phyloP scores from a whole-genome alignment of 1,284 basidiomycete genomes.

The Cutaneotrichosporon daszewskae region DNA sequence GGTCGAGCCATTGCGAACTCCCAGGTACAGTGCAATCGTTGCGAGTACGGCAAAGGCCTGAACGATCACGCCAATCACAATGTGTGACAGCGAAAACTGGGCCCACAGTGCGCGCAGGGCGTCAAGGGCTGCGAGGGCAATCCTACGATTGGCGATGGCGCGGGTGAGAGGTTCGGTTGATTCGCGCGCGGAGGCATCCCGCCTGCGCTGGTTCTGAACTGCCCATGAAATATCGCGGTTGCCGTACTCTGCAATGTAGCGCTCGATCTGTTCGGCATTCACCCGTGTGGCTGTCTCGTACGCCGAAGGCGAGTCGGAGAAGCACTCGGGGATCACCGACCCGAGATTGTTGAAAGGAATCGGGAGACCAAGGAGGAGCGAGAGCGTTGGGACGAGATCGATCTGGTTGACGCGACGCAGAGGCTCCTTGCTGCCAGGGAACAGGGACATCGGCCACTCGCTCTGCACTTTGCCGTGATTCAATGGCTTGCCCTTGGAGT shows the following conservation, averaged over 20 bases:
- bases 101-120: conserved; percentile 87
- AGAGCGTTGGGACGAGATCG: conserved; percentile 83
- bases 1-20: conserved; percentile 36
- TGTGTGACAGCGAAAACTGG: conserved; percentile 76
- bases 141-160: conserved; percentile 43
- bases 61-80: conserved; percentile 57
- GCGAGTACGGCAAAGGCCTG: conserved; percentile 45
- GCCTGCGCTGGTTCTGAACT: not conserved
- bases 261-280: conserved; percentile 71
- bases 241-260: conserved; percentile 70
- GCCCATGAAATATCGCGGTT: conserved; percentile 63
- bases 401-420: conserved; percentile 83
- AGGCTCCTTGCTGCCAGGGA: conserved; percentile 56
- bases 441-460: conserved; percentile 54
- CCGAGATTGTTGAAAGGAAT: conserved; percentile 96
- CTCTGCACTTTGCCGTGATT: conserved; percentile 47
- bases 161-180: conserved; percentile 13
- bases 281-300: conserved; percentile 62
- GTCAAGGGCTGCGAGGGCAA: conserved; percentile 61
- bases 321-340: conserved; percentile 82
- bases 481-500: conserved; percentile 55
- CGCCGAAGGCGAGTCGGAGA: conserved; percentile 49
- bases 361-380: conserved; percentile 85
- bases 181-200: not conserved
- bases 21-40: conserved; percentile 41